Evolutionary conservation across 495 filamentous ascomycete genomes (phyloP), one percentile per base, ranked within the genome.

Genomic region (Penicillium paradoxum): DNA sequence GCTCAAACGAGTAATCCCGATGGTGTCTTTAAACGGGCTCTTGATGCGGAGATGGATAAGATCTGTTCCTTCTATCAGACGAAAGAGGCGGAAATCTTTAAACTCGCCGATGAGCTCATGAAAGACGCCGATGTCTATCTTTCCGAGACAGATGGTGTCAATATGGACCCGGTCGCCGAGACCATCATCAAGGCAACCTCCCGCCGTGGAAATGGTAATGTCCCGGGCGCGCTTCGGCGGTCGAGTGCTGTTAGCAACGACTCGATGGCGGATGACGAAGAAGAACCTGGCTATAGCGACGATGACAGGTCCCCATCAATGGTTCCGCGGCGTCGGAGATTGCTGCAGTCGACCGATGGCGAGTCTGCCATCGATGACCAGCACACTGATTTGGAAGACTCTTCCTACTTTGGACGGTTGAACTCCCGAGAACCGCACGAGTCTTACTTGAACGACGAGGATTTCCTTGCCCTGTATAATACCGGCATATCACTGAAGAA

Each of bases 31-130:
- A 75, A 75, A 44, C 82, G 84, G 49, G 85, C 90, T 25, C 78
- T 98, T 8, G 93, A 97, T 68, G 76, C 83, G 2, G 93, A 97
- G 65, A 71, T 98, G 48, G 90, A 97, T 67, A 97, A 96, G 74
- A 87, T 97, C 49, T 87, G 82, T 63, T 86, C 84, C 2, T 98
- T 97, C 70, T 97, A 89, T 70, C 80, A 81, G 51, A 70, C 87
- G 43, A 97, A 97, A 65, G 90, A 98, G 70, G 70, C 78, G 9
- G 90, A 96, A 62, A 83, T 97, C 42, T 83, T 86, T 47, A 82
- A 85, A 38, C 90, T 93, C 56, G 84, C 92, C 3, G 82, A 86
- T n/a, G 76, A 84, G 19, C 71, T 96, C 7, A 63, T 91, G 51
- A 80, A 74, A 19, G 93, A 97, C 65, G 81, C 86, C n/a, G 80